Conservation (phyloP, 192 early-diverging fungal species). For the Allomyces macrogynus region DNA sequence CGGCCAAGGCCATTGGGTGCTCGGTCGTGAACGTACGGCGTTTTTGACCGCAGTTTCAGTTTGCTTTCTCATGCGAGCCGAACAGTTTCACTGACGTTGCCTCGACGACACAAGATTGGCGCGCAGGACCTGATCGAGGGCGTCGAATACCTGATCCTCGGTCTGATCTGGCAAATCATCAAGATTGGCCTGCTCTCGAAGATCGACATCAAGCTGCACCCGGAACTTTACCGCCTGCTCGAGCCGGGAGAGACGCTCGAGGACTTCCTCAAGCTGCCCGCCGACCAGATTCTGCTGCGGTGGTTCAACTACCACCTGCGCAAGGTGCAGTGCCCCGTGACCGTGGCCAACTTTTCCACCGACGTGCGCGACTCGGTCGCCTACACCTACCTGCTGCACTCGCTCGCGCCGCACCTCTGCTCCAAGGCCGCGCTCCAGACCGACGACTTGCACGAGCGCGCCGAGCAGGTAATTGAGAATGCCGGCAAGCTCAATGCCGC, state of each 20-base stretch:
- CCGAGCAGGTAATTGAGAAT: conserved; percentile 72
- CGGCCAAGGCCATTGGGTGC: conserved; percentile 97
- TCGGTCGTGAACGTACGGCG: conserved; percentile 58
- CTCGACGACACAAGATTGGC: conserved; percentile 36
- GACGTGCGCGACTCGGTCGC: conserved; percentile 91
- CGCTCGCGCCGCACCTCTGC: conserved; percentile 68
- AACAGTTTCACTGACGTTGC: too few species aligned
- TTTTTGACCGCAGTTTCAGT: neutral
- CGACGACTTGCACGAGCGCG: conserved; percentile 54
- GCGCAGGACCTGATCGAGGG: conserved; percentile 90
- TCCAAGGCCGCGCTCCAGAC: conserved; percentile 59
- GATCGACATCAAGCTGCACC: conserved; percentile 95
- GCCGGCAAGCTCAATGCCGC: conserved; percentile 84
- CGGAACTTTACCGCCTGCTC: conserved; percentile 87
- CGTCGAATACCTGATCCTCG: conserved; percentile 87
- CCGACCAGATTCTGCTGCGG: conserved; percentile 87
- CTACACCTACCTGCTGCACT: conserved; percentile 84
- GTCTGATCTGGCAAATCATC: conserved; percentile 98
- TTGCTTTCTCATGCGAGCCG: neutral
- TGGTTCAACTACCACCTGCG: conserved; percentile 99
- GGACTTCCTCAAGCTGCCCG: conserved; percentile 79
- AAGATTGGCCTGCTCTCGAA: conserved; percentile 89
- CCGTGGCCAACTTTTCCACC: conserved; percentile 71
- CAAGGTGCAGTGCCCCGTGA: conserved; percentile 59
- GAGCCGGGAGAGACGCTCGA: conserved; percentile 85